Conservation (phyloP, 805 yeast species). For the Geotrichum ghanense region DNA sequence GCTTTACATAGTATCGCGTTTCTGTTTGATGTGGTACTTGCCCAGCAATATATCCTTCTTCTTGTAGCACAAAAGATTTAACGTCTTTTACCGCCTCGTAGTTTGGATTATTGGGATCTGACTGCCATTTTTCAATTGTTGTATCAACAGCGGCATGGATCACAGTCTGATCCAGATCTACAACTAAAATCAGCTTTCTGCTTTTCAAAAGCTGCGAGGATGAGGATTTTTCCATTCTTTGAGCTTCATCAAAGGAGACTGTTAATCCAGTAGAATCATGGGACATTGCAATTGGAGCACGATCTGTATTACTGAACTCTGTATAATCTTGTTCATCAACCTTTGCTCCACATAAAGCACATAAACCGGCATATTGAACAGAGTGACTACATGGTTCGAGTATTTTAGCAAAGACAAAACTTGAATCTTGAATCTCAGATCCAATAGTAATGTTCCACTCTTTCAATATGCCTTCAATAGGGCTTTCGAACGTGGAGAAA, state of each 20-base stretch:
- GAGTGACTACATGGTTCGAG: slow-evolving; percentile 84
- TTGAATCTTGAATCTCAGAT: slow-evolving; percentile 41
- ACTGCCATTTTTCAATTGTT: slow-evolving; percentile 92
- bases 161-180: slow-evolving; percentile 93
- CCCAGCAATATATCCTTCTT: slow-evolving; percentile 38
- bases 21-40: slow-evolving; percentile 36
- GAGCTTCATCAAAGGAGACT: slow-evolving; percentile 79
- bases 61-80: slow-evolving; percentile 62
- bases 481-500: slow-evolving; percentile 56
- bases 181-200: slow-evolving; percentile 74
- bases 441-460: slow-evolving; percentile 41
- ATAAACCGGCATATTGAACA: slow-evolving; percentile 88
- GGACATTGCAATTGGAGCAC: slow-evolving; percentile 82
- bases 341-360: slow-evolving; percentile 84
- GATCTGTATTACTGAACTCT: slow-evolving; percentile 52
- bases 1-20: slow-evolving; percentile 86
- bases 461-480: slow-evolving; percentile 60
- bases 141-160: slow-evolving; percentile 98
- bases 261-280: slow-evolving; percentile 79
- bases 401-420: slow-evolving; percentile 43
- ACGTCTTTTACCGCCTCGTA: slow-evolving; percentile 79
- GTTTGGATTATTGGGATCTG: slow-evolving; percentile 75
- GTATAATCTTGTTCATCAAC: slow-evolving; percentile 63
- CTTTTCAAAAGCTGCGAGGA: slow-evolving; percentile 49
- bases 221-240: slow-evolving; percentile 60